These are phyloP conservation scores for Yamadazyma sp. DNA, from an alignment of 805 yeast species.

Conservation along the genomic window DNA sequence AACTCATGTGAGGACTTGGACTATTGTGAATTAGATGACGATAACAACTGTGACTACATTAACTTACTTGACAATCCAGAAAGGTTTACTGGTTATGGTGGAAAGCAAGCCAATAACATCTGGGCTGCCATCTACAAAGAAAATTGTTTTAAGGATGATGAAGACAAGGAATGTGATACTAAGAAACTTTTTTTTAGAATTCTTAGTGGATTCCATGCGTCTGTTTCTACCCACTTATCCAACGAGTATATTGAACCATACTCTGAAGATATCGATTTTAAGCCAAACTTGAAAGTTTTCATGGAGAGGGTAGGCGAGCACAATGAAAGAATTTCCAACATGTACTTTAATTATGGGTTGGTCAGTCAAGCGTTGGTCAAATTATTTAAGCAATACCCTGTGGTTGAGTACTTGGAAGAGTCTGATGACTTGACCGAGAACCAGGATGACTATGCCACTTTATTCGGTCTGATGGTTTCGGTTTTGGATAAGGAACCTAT, in stretches of 20 bases:
- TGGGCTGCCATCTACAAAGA: constrained; percentile 93
- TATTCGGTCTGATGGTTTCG: constrained; percentile 19
- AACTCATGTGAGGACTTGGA: constrained; percentile 48
- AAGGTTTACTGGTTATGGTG: constrained; percentile 94
- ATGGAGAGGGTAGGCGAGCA: constrained; percentile 86
- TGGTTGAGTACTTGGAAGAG: constrained; percentile 18
- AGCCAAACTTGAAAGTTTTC: constrained; percentile 77
- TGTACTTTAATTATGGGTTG: constrained; percentile 90
- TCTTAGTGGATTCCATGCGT: constrained; percentile 92
- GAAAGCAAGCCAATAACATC: constrained; percentile 85
- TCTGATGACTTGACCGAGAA: constrained; percentile 49
- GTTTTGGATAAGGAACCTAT: constrained; percentile 36
- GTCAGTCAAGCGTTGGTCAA: constrained; percentile 80
- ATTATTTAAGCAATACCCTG: constrained; percentile 29
- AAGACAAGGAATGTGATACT: constrained; percentile 45
- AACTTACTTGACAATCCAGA: constrained; percentile 89
- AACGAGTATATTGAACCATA: constrained; percentile 68
- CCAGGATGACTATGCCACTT: constrained; percentile 35
- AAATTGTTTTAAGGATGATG: constrained; percentile 67
- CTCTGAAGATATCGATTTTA: constrained; percentile 54
- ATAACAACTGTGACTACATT: constrained; percentile 75
- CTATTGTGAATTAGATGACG: constrained; percentile 68
- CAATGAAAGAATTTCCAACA: constrained; percentile 85
- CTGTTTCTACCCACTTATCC: constrained; percentile 89
- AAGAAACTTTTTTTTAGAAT: constrained; percentile 85